Evolutionary conservation across 148 eudicot species (phyloP), one percentile per base, ranked within the genome.

Genomic region (Euryodendron excelsum): DNA sequence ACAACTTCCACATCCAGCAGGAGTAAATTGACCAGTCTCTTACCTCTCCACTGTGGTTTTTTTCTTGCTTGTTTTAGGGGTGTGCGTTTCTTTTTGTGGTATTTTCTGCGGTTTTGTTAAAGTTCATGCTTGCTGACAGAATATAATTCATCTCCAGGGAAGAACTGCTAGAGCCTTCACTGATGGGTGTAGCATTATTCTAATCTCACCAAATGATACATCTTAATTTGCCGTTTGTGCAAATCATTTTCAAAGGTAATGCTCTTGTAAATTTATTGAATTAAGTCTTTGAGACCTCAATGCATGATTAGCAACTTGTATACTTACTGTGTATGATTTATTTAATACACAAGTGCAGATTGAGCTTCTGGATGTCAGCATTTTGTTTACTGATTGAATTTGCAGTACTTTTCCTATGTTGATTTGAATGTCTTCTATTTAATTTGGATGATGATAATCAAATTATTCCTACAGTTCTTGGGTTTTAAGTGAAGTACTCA

Each of bases 1-100:
- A 81, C 98, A 95, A 83, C 97, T 95, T 83, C 98, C 98, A 67
- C 98, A 88, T 82, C 83, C 97, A 52, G 97, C 97, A 80, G 97
- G 93, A 78, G 98, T 93, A 89, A 84, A 61, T n/a, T 79, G 53
- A 52, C 8, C 50, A 3, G 63, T 30, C 39, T 28, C 18, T 37
- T 58, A 15, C 61, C 13, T 25, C 27, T 18, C 13, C 36, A 6
- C 27, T 20, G 21, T 30, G 14, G 31, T 1, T 28, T 53, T 20
- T 13, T 77, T 74, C 45, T 20, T 69, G 63, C 44, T 73, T 30
- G 17, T 9, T n/a, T 20, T 50, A 12, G 31, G n/a, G n/a, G n/a
- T n/a, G n/a, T n/a, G n/a, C n/a, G n/a, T n/a, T n/a, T n/a, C n/a
- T n/a, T n/a, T 72, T 79, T 76, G 13, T 23, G 36, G 72, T 70